Evolutionary conservation across 1,139 yeast species (phyloP).

Genomic region (Blastobotrys illinoisensis): DNA sequence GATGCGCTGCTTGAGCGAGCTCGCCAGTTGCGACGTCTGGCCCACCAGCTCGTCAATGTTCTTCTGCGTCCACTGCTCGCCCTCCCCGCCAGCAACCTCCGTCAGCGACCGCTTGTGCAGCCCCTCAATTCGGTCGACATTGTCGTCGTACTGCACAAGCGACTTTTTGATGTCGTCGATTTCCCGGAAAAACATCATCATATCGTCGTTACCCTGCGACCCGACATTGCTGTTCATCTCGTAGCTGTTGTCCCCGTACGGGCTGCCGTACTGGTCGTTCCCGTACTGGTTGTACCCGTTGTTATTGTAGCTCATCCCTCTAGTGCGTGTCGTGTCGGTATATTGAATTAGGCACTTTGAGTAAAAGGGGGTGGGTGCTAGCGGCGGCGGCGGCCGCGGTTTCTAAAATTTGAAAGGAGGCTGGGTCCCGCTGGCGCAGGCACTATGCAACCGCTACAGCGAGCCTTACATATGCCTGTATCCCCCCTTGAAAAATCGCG

Average conservation of each 20-base stretch:
- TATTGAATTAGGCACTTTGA: too few relatives aligned
- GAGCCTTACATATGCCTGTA: background rate
- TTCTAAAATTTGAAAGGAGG: background rate
- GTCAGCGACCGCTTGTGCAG: constrained; percentile 79
- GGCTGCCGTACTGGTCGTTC: background rate
- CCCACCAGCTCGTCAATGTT: constrained; percentile 73
- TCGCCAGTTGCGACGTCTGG: constrained; percentile 76
- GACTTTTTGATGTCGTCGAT: constrained; percentile 77
- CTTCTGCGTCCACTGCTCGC: constrained; percentile 62
- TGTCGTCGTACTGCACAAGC: constrained; percentile 71
- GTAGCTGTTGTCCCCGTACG: background rate
- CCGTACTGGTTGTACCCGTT: background rate
- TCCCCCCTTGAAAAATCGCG: background rate
- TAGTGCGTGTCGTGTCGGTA: background rate
- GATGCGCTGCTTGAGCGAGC: constrained; percentile 66
- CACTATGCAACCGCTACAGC: background rate
- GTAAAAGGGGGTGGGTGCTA: background rate
- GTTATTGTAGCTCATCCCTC: background rate
- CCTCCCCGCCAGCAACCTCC: constrained; percentile 66
- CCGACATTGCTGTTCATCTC: background rate
- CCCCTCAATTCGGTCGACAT: constrained; percentile 72
- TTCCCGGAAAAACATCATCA: constrained; percentile 74
- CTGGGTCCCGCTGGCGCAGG: background rate
- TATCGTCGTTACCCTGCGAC: constrained; percentile 41
- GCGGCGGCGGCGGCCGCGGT: background rate